Percentiles rank a stretch among this genome's conserved stretches.
These are phyloP conservation scores for Plasmodium sp. DNA, from an alignment of 169 alveolate species.

Conservation along the genomic window DNA sequence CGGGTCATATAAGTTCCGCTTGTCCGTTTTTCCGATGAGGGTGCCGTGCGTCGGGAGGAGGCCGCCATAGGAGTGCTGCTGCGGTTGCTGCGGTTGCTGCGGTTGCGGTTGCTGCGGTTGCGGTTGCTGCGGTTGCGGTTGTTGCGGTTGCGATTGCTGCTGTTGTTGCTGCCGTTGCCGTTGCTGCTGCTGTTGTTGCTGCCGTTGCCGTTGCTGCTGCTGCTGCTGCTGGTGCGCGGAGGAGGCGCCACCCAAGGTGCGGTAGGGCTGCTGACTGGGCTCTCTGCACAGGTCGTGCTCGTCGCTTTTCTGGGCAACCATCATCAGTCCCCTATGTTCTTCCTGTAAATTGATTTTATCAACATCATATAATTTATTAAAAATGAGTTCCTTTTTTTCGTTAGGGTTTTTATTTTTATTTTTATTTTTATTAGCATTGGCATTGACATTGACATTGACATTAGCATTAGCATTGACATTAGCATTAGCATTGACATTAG, in stretches of 20 bases:
- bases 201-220: background rate
- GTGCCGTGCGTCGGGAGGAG: background rate
- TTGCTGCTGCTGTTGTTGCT: background rate
- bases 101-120: too few species aligned
- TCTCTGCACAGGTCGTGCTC: background rate
- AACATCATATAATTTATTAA: slow-evolving; percentile 42
- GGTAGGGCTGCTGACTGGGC: background rate
- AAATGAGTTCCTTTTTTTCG: slow-evolving; percentile 19
- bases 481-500: background rate
- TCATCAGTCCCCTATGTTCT: slow-evolving; percentile 10
- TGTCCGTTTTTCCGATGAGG: background rate
- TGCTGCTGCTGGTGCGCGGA: background rate
- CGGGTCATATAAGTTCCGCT: background rate
- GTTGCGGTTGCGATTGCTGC: too few species aligned
- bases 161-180: background rate
- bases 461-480: background rate
- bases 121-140: too few species aligned
- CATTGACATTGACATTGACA: background rate
- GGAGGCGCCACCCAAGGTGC: background rate
- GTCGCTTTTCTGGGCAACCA: background rate
- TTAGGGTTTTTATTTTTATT: background rate
- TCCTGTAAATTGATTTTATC: slow-evolving; percentile 54
- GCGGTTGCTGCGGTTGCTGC: too few species aligned
- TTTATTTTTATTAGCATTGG: background rate
- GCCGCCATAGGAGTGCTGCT: background rate